phyloP scores from a whole-genome alignment of 2,329 filamentous ascomycete species.

The Uncinocarpus reesii region DNA sequence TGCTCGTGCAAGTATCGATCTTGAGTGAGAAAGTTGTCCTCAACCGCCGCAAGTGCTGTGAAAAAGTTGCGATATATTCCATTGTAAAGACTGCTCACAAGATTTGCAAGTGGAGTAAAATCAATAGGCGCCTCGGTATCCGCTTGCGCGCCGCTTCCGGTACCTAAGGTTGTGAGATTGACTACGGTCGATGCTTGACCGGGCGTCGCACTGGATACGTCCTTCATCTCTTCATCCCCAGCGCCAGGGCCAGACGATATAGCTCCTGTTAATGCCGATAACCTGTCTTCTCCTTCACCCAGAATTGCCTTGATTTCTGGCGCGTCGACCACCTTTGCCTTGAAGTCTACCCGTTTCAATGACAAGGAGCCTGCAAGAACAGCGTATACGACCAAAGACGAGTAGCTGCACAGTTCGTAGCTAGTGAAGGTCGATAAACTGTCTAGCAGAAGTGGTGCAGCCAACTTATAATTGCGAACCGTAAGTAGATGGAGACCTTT shows the following conservation, averaged over 20 bases:
- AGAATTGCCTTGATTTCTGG: slow-evolving; percentile 97
- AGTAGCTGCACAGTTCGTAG: slow-evolving; percentile 97
- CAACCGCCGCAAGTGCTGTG: slow-evolving; percentile 73
- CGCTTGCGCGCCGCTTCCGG: slow-evolving; percentile 52
- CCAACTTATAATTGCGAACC: slow-evolving; percentile 77
- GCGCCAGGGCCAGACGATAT: slow-evolving; percentile 71
- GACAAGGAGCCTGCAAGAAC: slow-evolving; percentile 90
- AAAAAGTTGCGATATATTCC: slow-evolving; percentile 95
- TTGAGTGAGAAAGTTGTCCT: slow-evolving; percentile 86
- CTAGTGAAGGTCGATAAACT: slow-evolving; percentile 96
- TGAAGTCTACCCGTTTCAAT: slow-evolving; percentile 95
- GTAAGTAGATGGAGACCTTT: slow-evolving; percentile 89
- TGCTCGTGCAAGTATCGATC: slow-evolving; percentile 95
- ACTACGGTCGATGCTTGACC: slow-evolving; percentile 57
- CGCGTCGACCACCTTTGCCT: slow-evolving; percentile 95
- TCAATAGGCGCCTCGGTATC: slow-evolving; percentile 76
- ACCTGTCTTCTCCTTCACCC: slow-evolving; percentile 77
- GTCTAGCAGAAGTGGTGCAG: slow-evolving; percentile 87
- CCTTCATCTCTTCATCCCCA: slow-evolving; percentile 63
- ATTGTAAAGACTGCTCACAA: slow-evolving; percentile 85
- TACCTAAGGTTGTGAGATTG: slow-evolving; percentile 76
- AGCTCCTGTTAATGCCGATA: slow-evolving; percentile 69
- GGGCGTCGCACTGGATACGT: slow-evolving; percentile 36
- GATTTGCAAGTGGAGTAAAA: slow-evolving; percentile 74
- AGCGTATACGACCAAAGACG: slow-evolving; percentile 84